phyloP scores from a whole-genome alignment of 345 rosid species.

The Populus euphratica region DNA sequence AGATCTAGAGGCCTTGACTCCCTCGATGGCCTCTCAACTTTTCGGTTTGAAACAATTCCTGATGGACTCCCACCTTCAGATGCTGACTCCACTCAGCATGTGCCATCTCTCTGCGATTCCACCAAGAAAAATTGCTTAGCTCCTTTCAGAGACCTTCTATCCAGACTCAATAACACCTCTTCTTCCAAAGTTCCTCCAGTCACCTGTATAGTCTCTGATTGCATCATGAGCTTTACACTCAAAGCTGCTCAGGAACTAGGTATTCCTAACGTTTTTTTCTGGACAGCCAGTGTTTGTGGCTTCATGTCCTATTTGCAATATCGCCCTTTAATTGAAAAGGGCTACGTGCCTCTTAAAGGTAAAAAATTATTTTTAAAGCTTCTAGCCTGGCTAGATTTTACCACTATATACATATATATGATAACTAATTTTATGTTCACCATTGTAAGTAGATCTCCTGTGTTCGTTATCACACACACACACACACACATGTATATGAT shows the following conservation, averaged over 20 bases:
- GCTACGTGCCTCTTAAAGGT: slow-evolving; percentile 11
- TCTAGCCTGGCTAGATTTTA: no score
- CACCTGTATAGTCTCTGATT: slow-evolving; percentile 11
- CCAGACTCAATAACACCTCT: slow-evolving; percentile 7
- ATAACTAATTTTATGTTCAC: no score
- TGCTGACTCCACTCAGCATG: slow-evolving; percentile 8
- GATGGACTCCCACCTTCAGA: slow-evolving; percentile 15
- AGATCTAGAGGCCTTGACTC: slow-evolving; percentile 5
- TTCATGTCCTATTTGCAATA: slow-evolving; percentile 4
- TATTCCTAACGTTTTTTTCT: slow-evolving; percentile 4
- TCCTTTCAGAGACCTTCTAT: slow-evolving; percentile 7
- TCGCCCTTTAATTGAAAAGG: slow-evolving; percentile 8
- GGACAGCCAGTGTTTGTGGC: slow-evolving; percentile 16
- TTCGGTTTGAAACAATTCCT: slow-evolving; percentile 7
- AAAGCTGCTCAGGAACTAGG: background rate
- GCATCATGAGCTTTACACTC: slow-evolving; percentile 14
- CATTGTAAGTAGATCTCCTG: no score
- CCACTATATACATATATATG: no score
- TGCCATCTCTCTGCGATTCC: slow-evolving; percentile 13
- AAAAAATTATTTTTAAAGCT: background rate
- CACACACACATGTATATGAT: no score
- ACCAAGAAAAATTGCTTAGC: slow-evolving; percentile 1
- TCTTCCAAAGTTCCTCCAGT: background rate
- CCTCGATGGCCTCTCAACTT: slow-evolving; percentile 1
- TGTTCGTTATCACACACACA: no score